A percentile compares a stretch with the other conserved stretches of the same genome.
Evolutionary conservation across 1,284 basidiomycete genomes (phyloP).

Genomic region (Bjerkandera adusta): DNA sequence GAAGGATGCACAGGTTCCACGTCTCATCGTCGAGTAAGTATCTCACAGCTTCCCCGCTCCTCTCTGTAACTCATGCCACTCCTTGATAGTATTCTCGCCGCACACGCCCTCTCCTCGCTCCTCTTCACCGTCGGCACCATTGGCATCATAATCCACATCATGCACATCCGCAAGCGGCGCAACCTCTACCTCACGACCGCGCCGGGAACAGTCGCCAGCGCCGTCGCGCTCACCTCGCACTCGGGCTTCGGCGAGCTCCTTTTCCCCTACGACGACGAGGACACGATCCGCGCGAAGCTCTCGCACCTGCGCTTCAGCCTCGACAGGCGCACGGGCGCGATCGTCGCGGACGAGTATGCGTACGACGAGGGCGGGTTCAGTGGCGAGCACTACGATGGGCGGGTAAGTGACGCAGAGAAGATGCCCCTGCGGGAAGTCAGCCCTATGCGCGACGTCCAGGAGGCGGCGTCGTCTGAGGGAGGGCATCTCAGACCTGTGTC

Average conservation of each 20-base stretch:
- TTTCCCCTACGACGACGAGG: conserved; percentile 53
- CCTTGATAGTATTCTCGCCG: conserved; percentile 44
- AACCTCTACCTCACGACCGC: conserved; percentile 49
- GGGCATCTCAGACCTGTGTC: no score
- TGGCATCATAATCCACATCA: conserved; percentile 44
- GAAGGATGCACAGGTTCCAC: conserved; percentile 32
- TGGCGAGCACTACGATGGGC: no score
- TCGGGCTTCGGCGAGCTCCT: conserved; percentile 63
- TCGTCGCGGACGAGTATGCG: conserved; percentile 47
- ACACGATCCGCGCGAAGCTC: conserved; percentile 44
- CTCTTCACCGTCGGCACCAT: conserved; percentile 45
- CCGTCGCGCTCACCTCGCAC: conserved; percentile 52
- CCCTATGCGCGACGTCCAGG: no score
- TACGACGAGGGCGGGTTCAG: conserved; percentile 2
- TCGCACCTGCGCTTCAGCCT: conserved; percentile 53
- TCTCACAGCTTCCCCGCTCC: neutral
- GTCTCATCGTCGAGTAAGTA: conserved; percentile 56
- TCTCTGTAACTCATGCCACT: neutral
- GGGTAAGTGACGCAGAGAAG: no score
- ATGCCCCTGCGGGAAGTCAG: no score
- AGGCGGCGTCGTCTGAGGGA: no score
- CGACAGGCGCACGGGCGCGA: conserved; percentile 58
- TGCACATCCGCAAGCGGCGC: conserved; percentile 45
- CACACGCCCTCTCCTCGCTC: conserved; percentile 44
- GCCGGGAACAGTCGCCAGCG: conserved; percentile 59